Evolutionary conservation across 257 asterid species (phyloP), one percentile per base, ranked within the genome.

Genomic region (Fraxinus anomala): DNA sequence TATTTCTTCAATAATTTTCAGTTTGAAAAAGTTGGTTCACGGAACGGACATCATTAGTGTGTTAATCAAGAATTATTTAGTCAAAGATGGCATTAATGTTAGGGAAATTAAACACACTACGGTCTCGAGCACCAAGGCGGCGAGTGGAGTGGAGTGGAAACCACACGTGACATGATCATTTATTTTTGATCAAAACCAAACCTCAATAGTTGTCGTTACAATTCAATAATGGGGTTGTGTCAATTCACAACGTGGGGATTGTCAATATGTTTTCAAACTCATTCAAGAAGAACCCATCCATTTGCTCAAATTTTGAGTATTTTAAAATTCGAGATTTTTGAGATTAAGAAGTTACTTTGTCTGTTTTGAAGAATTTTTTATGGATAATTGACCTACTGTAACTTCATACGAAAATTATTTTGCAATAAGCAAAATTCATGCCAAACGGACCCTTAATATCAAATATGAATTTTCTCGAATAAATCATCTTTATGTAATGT

Each of bases 81-180:
- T 83, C 82, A 83, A 83, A 73, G 8, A 73, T 33, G 47, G 31
- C 74, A 80, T 69, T 59, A 42, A 33, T 59, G 61, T 17, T 61
- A 76, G 70, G 3, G 13, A 13, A 28, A 66, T 21, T 75, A 37
- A 40, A 17, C 33, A 11, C 13, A 65, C 51, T n/a, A 72, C 21
- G 9, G 24, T 3, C 49, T 76, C 87, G 68, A 40, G 40, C 87
- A 80, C 36, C 84, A 70, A 80, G 84, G 56, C 84, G 87, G 82
- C 87, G 80, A 74, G 75, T 83, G 80, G 74, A 68, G 77, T 83
- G 80, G 74, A 68, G 36, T 33, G 36, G 36, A 33, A 33, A 51
- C 34, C 82, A 83, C 87, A 83, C 87, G 82, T 83, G 87, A 73
- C 34, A 8, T 36, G 7, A 68, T 56, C 17, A 4, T 33, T 23